A percentile compares a stretch with the other conserved stretches of the same genome.
These are phyloP conservation scores for Rhododendron williamsianum DNA, from an alignment of 148 eudicot genomes.

Conservation along the genomic window DNA sequence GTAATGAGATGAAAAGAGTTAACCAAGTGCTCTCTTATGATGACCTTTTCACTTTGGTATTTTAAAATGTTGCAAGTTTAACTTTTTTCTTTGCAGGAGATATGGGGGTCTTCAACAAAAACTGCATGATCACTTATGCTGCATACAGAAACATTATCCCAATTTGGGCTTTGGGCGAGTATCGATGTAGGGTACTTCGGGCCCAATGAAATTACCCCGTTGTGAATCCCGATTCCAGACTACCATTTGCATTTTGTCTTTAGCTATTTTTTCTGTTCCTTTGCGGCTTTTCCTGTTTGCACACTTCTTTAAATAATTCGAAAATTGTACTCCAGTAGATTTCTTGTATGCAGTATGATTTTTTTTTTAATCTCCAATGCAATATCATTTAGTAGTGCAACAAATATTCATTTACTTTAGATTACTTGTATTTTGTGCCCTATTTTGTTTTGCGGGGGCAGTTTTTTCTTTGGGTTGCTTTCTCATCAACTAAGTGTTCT, in stretches of 20 bases:
- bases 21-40: background rate
- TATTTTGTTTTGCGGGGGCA: background rate
- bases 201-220: background rate
- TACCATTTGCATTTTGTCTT: background rate
- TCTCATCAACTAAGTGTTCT: background rate
- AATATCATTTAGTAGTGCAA: background rate
- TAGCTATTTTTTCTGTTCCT: background rate
- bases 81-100: conserved; percentile 43
- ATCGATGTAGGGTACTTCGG: conserved; percentile 51
- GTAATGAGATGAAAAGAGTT: background rate
- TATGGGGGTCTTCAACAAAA: conserved; percentile 89
- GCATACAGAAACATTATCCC: conserved; percentile 73
- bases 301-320: background rate
- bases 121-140: conserved; percentile 42
- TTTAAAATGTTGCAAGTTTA: background rate
- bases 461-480: background rate
- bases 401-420: background rate
- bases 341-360: background rate
- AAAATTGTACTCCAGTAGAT: background rate
- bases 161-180: conserved; percentile 90
- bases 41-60: background rate
- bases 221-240: background rate
- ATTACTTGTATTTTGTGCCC: background rate
- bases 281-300: background rate
- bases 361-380: background rate